Conservation (phyloP, 495 filamentous ascomycete species). For the Neurospora tetraspora region DNA sequence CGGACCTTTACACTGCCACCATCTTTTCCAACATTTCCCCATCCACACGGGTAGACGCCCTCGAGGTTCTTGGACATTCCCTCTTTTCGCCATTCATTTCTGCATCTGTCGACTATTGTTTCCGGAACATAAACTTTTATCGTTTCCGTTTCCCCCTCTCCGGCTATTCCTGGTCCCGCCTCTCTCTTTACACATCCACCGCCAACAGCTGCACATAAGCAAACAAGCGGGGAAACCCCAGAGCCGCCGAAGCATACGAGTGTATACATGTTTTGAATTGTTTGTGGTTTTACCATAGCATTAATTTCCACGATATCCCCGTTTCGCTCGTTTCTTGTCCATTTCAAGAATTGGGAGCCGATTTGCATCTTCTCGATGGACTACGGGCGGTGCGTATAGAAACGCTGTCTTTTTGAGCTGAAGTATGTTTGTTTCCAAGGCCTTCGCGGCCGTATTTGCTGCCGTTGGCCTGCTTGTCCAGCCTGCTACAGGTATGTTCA, state of each 20-base stretch:
- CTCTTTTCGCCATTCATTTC: neutral
- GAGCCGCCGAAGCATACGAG: neutral
- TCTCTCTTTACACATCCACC: neutral
- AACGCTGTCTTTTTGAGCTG: neutral
- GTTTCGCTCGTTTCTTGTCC: neutral
- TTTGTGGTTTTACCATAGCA: neutral
- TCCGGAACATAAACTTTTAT: neutral
- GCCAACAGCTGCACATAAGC: neutral
- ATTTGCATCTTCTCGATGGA: neutral
- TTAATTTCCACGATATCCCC: neutral
- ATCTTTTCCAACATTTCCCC: neutral
- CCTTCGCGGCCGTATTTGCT: slow-evolving; percentile 24
- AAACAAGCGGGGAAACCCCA: neutral
- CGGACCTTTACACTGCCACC: neutral
- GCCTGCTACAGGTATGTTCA: slow-evolving; percentile 19
- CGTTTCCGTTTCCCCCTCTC: neutral
- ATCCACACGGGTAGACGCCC: neutral
- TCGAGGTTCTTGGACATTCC: neutral
- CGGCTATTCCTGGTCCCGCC: neutral
- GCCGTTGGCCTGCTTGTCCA: slow-evolving; percentile 21
- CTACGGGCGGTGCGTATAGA: neutral
- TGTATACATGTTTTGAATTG: neutral
- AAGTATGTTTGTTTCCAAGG: slow-evolving; percentile 26
- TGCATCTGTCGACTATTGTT: neutral
- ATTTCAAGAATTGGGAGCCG: neutral